Evolutionary conservation across 371 early-diverging fungal genomes (phyloP).

Genomic region (Mortierella sp.): DNA sequence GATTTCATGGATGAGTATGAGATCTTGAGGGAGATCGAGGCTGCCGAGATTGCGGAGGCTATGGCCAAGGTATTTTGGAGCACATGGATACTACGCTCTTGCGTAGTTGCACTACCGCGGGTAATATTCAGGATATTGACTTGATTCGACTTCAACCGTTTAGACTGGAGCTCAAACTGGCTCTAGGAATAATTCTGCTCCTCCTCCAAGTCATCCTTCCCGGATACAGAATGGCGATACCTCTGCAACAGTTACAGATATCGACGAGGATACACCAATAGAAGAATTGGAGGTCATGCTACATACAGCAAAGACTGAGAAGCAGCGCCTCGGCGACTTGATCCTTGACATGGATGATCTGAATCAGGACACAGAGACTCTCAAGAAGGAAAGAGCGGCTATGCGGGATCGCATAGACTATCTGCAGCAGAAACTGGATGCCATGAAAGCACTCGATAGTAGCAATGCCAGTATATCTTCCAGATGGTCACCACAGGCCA

Average conservation of each 20-base stretch:
- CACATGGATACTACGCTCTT: no score
- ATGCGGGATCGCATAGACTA: constrained; percentile 33
- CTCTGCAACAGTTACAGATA: background rate
- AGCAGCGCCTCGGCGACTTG: constrained; percentile 34
- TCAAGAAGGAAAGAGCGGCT: constrained; percentile 24
- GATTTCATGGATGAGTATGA: constrained; percentile 28
- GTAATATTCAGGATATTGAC: background rate
- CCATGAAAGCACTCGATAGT: constrained; percentile 1
- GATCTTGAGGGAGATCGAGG: constrained; percentile 17
- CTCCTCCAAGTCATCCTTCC: background rate
- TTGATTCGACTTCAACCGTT: no score
- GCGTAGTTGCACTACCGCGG: no score
- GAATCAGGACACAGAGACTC: constrained; percentile 7
- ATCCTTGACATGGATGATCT: constrained; percentile 33
- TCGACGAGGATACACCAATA: constrained; percentile 23
- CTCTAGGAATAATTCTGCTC: constrained; percentile 1
- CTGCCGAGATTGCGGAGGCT: constrained; percentile 3
- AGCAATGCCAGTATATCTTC: background rate
- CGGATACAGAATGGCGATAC: background rate
- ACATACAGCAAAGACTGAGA: constrained; percentile 40
- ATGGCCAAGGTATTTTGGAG: constrained; percentile 17
- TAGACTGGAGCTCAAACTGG: background rate
- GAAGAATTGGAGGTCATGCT: constrained; percentile 46
- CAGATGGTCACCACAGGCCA: background rate
- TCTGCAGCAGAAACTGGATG: constrained; percentile 20